A percentile compares a stretch with the other conserved stretches of the same genome.
Evolutionary conservation across 192 early-diverging fungal species (phyloP).

Genomic region (Mortierella alpina): DNA sequence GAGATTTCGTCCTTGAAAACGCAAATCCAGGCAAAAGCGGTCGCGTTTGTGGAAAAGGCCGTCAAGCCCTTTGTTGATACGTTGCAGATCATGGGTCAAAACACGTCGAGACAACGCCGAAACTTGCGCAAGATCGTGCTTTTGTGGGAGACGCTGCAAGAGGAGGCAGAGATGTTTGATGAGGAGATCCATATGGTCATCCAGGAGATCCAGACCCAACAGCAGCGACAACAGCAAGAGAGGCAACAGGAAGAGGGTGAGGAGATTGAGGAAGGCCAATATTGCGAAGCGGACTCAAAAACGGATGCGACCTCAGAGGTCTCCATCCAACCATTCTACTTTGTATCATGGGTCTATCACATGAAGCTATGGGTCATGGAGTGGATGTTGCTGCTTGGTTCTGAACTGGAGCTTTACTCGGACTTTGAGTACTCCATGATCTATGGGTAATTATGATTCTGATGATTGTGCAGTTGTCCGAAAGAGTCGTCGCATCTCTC

Average conservation of each 20-base stretch:
- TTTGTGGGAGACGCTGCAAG: slow-evolving; percentile 69
- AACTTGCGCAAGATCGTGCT: slow-evolving; percentile 66
- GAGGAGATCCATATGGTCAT: slow-evolving; percentile 22
- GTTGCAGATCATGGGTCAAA: slow-evolving; percentile 66
- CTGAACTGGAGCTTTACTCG: slow-evolving; percentile 78
- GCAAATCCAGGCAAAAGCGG: slow-evolving; percentile 12
- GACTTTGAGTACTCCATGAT: slow-evolving; percentile 71
- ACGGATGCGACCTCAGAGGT: neutral
- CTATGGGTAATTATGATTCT: slow-evolving; percentile 58
- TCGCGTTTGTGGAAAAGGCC: slow-evolving; percentile 27
- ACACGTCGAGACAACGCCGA: slow-evolving; percentile 69
- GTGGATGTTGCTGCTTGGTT: slow-evolving; percentile 66
- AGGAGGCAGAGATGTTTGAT: slow-evolving; percentile 55
- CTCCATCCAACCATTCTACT: slow-evolving; percentile 54
- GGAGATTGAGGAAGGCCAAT: neutral
- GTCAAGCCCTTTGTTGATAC: slow-evolving; percentile 65
- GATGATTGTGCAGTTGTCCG: neutral
- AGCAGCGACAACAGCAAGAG: neutral
- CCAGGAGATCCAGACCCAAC: neutral
- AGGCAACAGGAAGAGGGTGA: neutral
- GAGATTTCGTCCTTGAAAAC: neutral
- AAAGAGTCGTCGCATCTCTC: neutral
- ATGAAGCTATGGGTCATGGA: slow-evolving; percentile 68
- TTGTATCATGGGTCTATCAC: slow-evolving; percentile 76
- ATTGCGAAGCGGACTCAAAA: neutral